Evolutionary conservation across 495 filamentous ascomycete genomes (phyloP).

Genomic region (Tuber indicum): DNA sequence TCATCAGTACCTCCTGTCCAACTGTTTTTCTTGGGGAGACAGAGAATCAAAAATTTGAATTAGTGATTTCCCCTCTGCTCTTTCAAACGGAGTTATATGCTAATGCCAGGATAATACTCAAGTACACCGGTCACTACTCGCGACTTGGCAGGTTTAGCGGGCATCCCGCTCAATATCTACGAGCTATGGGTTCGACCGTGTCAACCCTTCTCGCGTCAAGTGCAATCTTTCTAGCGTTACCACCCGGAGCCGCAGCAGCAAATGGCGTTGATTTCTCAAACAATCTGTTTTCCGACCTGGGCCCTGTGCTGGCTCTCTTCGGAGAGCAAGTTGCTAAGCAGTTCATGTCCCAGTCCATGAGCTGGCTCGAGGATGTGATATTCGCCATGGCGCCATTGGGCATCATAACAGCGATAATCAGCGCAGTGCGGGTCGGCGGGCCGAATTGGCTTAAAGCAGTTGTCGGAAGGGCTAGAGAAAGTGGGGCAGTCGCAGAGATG

Average conservation of each 20-base stretch:
- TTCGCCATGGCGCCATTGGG: conserved; percentile 53
- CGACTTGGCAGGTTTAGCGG: neutral
- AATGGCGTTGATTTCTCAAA: conserved; percentile 48
- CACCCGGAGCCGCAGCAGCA: neutral
- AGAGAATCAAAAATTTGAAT: neutral
- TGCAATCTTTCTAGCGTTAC: neutral
- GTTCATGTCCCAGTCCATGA: conserved; percentile 52
- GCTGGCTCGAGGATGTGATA: conserved; percentile 50
- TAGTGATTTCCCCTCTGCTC: neutral
- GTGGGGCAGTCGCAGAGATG: conserved; percentile 12
- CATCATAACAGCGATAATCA: conserved; percentile 52
- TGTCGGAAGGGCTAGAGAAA: conserved; percentile 47
- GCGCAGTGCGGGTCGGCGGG: conserved; percentile 52
- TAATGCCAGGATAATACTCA: neutral
- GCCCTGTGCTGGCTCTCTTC: conserved; percentile 48
- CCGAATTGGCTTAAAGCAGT: conserved; percentile 50
- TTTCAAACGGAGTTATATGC: neutral
- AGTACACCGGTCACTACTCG: neutral
- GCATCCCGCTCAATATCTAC: neutral
- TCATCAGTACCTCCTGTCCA: neutral
- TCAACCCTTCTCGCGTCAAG: neutral
- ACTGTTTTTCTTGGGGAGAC: neutral
- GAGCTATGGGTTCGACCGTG: neutral
- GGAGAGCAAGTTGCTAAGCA: conserved; percentile 55
- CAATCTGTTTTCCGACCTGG: conserved; percentile 46